Conservation (phyloP, 306 rosid species). For the Biancaea sappan region DNA sequence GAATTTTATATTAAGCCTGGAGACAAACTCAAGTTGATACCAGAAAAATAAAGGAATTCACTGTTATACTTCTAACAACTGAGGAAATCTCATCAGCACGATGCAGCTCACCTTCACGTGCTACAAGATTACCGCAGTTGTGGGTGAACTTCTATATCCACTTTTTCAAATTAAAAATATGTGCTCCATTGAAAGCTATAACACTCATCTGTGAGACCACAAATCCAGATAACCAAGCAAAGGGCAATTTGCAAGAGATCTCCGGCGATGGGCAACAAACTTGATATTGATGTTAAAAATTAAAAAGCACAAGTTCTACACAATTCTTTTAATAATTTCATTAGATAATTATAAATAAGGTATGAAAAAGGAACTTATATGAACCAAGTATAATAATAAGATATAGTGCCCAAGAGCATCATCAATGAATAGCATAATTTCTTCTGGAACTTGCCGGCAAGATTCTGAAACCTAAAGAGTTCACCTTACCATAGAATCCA, state of each 20-base stretch:
- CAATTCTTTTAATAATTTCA: background rate
- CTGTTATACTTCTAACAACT: background rate
- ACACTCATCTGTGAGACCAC: background rate
- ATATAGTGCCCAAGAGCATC: background rate
- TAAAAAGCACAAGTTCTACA: background rate
- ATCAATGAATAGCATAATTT: background rate
- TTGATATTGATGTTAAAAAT: background rate
- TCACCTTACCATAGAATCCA: background rate
- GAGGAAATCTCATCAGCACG: background rate
- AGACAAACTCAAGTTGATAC: background rate
- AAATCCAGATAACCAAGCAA: background rate
- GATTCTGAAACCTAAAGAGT: background rate
- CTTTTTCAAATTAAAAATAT: background rate
- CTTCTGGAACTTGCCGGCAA: background rate
- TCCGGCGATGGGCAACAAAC: background rate
- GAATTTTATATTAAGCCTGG: background rate
- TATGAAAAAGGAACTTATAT: background rate
- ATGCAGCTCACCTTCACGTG: background rate
- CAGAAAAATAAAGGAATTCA: background rate
- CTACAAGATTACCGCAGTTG: background rate
- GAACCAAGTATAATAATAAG: background rate
- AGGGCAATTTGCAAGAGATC: slow-evolving; percentile 10
- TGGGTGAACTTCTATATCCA: background rate
- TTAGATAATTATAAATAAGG: background rate
- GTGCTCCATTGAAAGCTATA: slow-evolving; percentile 2